Evolutionary conservation across 1,284 basidiomycete genomes (phyloP), one percentile per base, ranked within the genome.

Genomic region (Cystobasidium slooffiae): DNA sequence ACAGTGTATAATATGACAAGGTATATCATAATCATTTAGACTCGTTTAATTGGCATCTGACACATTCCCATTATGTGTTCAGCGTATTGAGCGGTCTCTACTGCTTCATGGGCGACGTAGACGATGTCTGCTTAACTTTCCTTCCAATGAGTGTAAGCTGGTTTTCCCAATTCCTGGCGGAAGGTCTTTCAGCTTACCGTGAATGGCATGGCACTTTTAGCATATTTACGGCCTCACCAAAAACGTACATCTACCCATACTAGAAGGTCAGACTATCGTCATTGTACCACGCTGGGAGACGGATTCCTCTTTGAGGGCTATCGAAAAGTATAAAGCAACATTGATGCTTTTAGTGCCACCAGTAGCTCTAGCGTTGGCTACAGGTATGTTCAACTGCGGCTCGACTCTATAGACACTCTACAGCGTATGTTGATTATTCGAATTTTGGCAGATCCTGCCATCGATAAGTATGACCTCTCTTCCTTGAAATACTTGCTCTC

Each of bases 271-370:
- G 0, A 86, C 90, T 0, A 84, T 89, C 3, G 86, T 93, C 47
- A 82, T 96, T 62, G 86, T 91, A 80, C 84, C 88, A 0, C 87
- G 87, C 18, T 95, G 93, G 81, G 89, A 94, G 75, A 88, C 93
- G 2, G 84, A 85, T 9, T 83, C 85, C 39, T 93, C 92, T 78
- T 90, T 91, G 80, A 84, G 84, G 43, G 85, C 86, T 67, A 86
- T 92, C 56, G 85, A 89, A 77, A 85, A 85, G 76, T 91, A 91
- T 83, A 86, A 85, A 67, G 85, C 89, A 67, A 90, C 90, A 0
- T 82, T 83, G 49, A 80, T 86, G 0, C 83, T 93, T 7, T 85
- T 95, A 53, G 94, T 96, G 0, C 94, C 94, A 0, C 94, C 94
- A 0, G 88, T 97, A 59, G 84, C 94, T 5, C 88, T 96, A 6